Evolutionary conservation across 371 early-diverging fungal genomes (phyloP), one percentile per base, ranked within the genome.

Genomic region (Fennellomyces sp.): DNA sequence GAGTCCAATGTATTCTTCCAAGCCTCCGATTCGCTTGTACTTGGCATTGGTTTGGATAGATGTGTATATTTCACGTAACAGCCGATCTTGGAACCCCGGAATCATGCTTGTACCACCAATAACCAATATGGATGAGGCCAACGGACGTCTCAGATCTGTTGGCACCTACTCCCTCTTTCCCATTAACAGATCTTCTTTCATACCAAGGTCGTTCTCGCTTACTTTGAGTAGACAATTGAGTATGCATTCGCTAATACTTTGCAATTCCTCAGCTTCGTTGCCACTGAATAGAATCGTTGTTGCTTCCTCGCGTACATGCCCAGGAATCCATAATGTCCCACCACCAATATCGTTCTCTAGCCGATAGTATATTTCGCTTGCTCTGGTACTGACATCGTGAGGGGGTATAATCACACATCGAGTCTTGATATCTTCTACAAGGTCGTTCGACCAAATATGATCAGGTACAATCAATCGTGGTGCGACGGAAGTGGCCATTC

Each of bases 301-400:
- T 0, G 89, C 87, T 12, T 89, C 80, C 55, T 89, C 92, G 0
- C 91, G 76, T 12, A 93, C 77, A 92, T 92, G 93, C 0, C 87
- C 85, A 11, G 94, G 94, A 11, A 93, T 65, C 5, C 52, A 65
- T 51, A 88, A 55, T n/a, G 68, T 73, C 26, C 41, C 66, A 21
- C 45, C 45, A 8, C 45, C 45, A 45, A 45, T 45, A 45, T 45
- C 45, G 27, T 65, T 36, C 59, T 66, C 54, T 15, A 68, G 41
- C 6, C 61, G 73, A 52, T 72, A 75, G 33, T 63, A 66, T 2
- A 82, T 56, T 47, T 80, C 75, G 8, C 73, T 62, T 3, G 84
- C 70, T 1, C 79, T 70, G 15, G 69, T 70, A 23, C 64, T 73
- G 15, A 80, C 64, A 19, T 72, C 58, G 50, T 80, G 84, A 15